phyloP scores from a whole-genome alignment of 257 asterid species.

The Solanum rostratum region DNA sequence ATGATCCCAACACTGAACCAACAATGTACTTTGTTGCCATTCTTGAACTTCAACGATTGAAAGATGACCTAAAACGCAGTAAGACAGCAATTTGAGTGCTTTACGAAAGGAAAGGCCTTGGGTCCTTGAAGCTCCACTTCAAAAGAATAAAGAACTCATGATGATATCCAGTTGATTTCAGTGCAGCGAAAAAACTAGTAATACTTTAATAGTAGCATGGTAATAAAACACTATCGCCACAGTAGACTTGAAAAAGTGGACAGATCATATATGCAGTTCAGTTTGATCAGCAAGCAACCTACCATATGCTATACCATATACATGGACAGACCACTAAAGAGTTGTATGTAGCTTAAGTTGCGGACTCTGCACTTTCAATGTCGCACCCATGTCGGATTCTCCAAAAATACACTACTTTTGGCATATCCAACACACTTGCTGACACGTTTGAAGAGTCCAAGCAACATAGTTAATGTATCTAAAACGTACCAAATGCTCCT shows the following conservation, averaged over 20 bases:
- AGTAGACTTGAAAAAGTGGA: too few species aligned
- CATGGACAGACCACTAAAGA: not conserved
- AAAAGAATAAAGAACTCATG: not conserved
- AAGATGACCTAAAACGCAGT: not conserved
- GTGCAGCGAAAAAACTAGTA: not conserved
- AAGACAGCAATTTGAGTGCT: not conserved
- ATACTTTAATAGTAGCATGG: not conserved
- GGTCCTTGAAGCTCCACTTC: not conserved
- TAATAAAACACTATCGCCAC: not conserved
- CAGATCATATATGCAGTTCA: too few species aligned
- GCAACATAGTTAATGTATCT: too few species aligned
- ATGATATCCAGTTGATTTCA: not conserved
- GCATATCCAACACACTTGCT: too few species aligned
- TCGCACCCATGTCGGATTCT: too few species aligned
- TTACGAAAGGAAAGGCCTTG: not conserved
- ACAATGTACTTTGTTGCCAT: slow-evolving; percentile 24
- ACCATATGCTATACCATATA: not conserved
- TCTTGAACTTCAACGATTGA: slow-evolving; percentile 5
- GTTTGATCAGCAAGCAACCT: not conserved
- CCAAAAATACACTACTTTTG: too few species aligned
- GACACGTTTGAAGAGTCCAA: too few species aligned
- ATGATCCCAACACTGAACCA: slow-evolving; percentile 17
- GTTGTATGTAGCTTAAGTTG: not conserved
- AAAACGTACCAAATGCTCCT: not conserved
- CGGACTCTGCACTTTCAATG: too few species aligned